Conservation (phyloP, 164 flowering plant species). For the Umbellularia californica region DNA sequence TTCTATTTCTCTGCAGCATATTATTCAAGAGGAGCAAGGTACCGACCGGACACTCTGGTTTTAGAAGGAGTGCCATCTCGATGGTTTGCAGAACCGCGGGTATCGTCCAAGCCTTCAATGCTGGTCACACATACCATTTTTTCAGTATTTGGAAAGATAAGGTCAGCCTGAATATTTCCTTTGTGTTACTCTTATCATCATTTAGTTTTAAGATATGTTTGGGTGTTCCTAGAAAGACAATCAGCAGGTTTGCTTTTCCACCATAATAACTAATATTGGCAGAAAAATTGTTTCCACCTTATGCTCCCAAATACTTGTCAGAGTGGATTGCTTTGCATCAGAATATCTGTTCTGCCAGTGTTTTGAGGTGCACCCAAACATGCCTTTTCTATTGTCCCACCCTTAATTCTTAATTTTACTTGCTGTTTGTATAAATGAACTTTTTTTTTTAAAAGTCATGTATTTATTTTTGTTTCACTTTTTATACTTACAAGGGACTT, state of each 20-base stretch:
- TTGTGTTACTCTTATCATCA: background rate
- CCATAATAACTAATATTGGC: background rate
- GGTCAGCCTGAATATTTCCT: conserved; percentile 29
- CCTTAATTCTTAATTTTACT: too few species aligned
- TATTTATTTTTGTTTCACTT: too few species aligned
- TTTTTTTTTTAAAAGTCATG: too few species aligned
- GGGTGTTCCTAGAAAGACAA: background rate
- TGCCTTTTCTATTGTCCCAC: too few species aligned
- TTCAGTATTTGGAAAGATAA: conserved; percentile 77
- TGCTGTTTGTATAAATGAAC: too few species aligned
- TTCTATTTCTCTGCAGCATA: conserved; percentile 29
- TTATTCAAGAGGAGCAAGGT: conserved; percentile 49
- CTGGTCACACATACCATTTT: conserved; percentile 88
- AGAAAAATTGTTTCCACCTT: background rate
- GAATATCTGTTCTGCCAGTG: background rate
- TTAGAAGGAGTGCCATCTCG: conserved; percentile 75
- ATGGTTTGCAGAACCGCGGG: conserved; percentile 94
- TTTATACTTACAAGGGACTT: too few species aligned
- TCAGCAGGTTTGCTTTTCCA: background rate
- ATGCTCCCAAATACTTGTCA: background rate
- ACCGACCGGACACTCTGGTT: conserved; percentile 71
- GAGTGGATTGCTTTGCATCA: background rate
- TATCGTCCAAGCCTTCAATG: conserved; percentile 91
- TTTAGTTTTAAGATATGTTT: background rate
- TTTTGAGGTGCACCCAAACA: too few species aligned